These are phyloP conservation scores for Tricholoma matsutake DNA, from an alignment of 768 basidiomycete species.

Conservation along the genomic window DNA sequence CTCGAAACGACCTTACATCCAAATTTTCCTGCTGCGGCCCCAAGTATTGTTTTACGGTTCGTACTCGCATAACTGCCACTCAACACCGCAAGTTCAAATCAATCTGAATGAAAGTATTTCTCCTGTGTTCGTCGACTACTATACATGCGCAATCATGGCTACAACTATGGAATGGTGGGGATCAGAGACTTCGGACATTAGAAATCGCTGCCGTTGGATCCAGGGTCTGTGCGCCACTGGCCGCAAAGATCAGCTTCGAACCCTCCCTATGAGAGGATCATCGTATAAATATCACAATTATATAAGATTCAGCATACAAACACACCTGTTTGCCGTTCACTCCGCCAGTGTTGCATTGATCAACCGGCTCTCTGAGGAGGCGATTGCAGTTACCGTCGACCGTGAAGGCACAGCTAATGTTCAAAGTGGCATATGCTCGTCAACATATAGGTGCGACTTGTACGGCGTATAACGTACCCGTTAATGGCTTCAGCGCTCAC, in stretches of 20 bases:
- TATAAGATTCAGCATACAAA: background rate
- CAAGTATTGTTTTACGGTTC: no score
- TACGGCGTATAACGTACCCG: constrained; percentile 1
- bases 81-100: no score
- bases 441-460: background rate
- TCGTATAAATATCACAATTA: constrained; percentile 2
- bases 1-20: no score
- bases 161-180: background rate
- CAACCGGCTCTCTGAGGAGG: constrained; percentile 15
- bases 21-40: no score
- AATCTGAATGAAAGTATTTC: no score
- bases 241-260: constrained; percentile 16
- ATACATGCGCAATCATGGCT: background rate
- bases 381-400: constrained; percentile 18
- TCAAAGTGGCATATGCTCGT: background rate
- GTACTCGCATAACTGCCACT: no score
- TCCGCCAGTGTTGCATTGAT: constrained; percentile 15
- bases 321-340: constrained; percentile 6
- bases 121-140: background rate
- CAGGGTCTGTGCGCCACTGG: constrained; percentile 15
- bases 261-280: constrained; percentile 9
- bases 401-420: constrained; percentile 6
- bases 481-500: constrained; percentile 7
- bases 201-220: constrained; percentile 6
- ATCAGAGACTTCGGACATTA: background rate